Evolutionary conservation across 139 green algal genomes (phyloP).

Genomic region (Microglena sp.): DNA sequence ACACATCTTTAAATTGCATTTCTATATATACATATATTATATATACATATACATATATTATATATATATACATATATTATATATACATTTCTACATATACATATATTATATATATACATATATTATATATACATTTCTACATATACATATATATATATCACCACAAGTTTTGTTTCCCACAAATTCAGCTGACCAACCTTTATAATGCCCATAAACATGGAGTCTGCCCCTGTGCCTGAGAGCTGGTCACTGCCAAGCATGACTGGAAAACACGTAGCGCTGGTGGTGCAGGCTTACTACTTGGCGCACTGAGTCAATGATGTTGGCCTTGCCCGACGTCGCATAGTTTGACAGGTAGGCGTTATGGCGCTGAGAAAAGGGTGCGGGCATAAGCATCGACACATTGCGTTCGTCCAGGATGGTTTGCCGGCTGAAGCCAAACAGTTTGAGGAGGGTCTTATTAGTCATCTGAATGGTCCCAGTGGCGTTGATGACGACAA

Average conservation of each 20-base stretch:
- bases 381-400: conserved; percentile 20
- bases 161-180: no score
- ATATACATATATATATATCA: no score
- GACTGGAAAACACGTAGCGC: conserved; percentile 19
- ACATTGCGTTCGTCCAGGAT: conserved; percentile 22
- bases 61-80: no score
- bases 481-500: conserved; percentile 19
- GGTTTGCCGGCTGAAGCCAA: no score
- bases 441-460: no score
- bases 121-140: no score
- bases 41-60: no score
- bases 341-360: conserved; percentile 26
- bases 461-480: conserved; percentile 23
- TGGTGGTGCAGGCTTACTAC: conserved; percentile 31
- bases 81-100: no score
- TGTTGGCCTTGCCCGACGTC: conserved; percentile 19
- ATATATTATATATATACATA: no score
- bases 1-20: no score
- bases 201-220: conserved; percentile 23
- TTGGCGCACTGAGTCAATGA: conserved; percentile 31
- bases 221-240: conserved; percentile 11
- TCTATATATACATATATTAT: no score
- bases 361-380: conserved; percentile 23
- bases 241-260: conserved; percentile 17
- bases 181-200: no score